Evolutionary conservation across 1,284 basidiomycete species (phyloP).

Genomic region (Neolentinus lepideus): DNA sequence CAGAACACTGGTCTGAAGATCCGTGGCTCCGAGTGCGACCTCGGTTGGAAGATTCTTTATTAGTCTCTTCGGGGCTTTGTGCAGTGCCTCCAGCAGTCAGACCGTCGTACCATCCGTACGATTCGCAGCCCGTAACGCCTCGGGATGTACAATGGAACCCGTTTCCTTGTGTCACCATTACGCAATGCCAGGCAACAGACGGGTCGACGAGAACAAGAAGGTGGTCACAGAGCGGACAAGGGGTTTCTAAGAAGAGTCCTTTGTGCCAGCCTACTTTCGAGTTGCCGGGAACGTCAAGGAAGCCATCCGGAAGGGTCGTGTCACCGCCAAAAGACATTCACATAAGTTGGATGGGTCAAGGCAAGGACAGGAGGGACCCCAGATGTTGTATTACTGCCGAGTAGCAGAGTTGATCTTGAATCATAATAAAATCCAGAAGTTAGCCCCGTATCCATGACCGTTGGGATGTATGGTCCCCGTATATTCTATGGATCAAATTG

Average conservation of each 20-base stretch:
- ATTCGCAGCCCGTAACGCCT: background rate
- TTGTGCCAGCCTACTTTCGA: too few species aligned
- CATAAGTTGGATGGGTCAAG: background rate
- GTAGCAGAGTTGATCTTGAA: background rate
- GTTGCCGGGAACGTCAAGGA: background rate
- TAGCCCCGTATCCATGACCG: too few species aligned
- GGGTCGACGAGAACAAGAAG: background rate
- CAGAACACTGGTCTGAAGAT: background rate
- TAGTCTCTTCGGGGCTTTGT: background rate
- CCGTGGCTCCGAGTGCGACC: background rate
- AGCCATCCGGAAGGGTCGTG: background rate
- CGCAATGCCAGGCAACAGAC: too few species aligned
- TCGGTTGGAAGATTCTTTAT: background rate
- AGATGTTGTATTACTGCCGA: background rate
- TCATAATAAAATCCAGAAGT: too few species aligned
- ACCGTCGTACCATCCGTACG: background rate
- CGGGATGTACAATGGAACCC: background rate
- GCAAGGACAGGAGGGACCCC: background rate
- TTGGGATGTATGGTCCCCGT: too few species aligned
- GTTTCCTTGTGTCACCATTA: background rate
- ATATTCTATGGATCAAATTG: too few species aligned
- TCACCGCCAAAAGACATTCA: background rate
- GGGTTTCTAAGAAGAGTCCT: too few species aligned
- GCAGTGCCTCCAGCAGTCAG: background rate
- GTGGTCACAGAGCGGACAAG: background rate